phyloP scores from a whole-genome alignment of 2,329 filamentous ascomycete species.

The Phialophora chinensis region DNA sequence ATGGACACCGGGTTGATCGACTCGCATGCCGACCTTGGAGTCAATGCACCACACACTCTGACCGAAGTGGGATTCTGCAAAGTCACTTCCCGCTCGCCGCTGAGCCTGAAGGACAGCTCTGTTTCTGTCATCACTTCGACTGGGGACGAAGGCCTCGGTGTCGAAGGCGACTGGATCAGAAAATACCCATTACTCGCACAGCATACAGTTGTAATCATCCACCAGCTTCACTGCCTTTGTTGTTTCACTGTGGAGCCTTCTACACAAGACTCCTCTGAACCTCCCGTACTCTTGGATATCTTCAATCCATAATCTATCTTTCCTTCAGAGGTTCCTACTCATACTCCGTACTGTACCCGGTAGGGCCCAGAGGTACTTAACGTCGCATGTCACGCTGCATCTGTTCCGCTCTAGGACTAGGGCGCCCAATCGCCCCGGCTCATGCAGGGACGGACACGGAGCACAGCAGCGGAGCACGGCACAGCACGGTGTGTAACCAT shows the following conservation, averaged over 20 bases:
- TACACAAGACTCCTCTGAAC: no score
- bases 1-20: conserved; percentile 39
- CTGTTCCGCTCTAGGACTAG: no score
- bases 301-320: no score
- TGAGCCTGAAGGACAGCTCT: conserved; percentile 14
- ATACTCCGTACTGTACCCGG: no score
- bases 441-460: not conserved
- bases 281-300: no score
- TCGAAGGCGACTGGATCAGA: conserved; percentile 16
- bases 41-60: conserved; percentile 39
- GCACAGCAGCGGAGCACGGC: not conserved
- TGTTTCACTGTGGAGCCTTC: no score
- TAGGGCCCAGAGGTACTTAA: no score
- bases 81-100: conserved; percentile 38
- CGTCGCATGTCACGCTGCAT: no score
- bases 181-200: conserved; percentile 15
- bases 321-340: no score
- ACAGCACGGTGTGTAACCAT: not conserved
- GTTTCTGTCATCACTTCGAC: conserved; percentile 15
- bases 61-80: conserved; percentile 40
- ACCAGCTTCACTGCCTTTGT: no score
- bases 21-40: conserved; percentile 40
- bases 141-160: conserved; percentile 18
- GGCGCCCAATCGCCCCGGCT: no score
- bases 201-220: no score